Base-by-base conservation (phyloP, 2,329 filamentous ascomycete genomes). In the Stromatinia cepivora region DNA sequence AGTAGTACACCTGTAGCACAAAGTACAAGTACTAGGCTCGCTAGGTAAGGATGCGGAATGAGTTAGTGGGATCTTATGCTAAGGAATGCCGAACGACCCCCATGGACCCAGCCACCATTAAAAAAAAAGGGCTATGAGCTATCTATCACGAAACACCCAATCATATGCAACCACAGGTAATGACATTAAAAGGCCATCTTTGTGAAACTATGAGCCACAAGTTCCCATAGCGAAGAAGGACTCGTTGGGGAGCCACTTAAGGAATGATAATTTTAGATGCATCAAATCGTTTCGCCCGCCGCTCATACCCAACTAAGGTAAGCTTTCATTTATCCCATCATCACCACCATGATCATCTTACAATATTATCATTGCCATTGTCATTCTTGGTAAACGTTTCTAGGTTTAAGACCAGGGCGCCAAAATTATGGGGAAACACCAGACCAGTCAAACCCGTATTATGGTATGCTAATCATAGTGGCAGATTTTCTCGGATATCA, bases 171-270 rank as follows among this genome's bases (percentile, higher is more conserved):
- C 53, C 5, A 67, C 25, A 42, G 39, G 39, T 42, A 15, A 17
- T 34, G 39, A 34, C 31, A 50, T 36, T 3, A 13, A n/a, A 53
- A 62, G 42, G 15, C 22, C 56, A 34, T 53, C 56, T 62, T 53
- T 45, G 56, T 67, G 66, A 67, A 63, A 67, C 66, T 67, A 62
- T 50, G 46, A 67, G 66, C 56, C 66, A 67, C 66, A 67, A 67
- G 39, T 62, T 57, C 34, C n/a, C 36, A 45, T 50, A n/a, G 45
- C 9, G 17, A 34, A 22, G 31, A 25, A 56, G 22, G 53, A 66
- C 53, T 39, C 39, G 52, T 39, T 31, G 25, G 64, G 25, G 52
- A 42, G 57, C 36, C 54, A 56, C 63, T 53, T 58, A 36, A 56
- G 31, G 34, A 58, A 58, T 39, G 22, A 58, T 56, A 66, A 56